Evolutionary conservation across 2,329 filamentous ascomycete genomes (phyloP).

Genomic region (Pestalotiopsis sp.): DNA sequence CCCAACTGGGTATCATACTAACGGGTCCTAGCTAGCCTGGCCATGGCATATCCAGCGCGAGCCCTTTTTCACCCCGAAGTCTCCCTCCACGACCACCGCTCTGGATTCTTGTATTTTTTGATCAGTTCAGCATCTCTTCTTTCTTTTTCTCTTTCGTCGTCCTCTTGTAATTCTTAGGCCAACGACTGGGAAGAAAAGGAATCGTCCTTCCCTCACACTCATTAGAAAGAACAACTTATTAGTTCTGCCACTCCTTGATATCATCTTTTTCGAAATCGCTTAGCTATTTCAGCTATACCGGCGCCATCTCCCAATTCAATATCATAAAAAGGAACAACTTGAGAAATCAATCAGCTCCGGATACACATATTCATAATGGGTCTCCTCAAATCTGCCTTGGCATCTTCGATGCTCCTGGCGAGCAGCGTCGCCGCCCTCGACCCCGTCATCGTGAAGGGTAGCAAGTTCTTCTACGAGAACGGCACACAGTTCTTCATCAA

Average conservation of each 20-base stretch:
- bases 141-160: background rate
- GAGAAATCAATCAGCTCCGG: background rate
- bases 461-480: slow-evolving; percentile 69
- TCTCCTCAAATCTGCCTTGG: slow-evolving; percentile 27
- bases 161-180: slow-evolving; percentile 6
- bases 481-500: slow-evolving; percentile 59
- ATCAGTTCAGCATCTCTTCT: slow-evolving; percentile 8
- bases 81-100: background rate
- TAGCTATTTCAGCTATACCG: background rate
- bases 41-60: background rate
- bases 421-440: slow-evolving; percentile 26
- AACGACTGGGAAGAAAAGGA: slow-evolving; percentile 3
- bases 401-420: slow-evolving; percentile 28
- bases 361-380: slow-evolving; percentile 23
- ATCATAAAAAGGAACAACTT: background rate
- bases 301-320: background rate
- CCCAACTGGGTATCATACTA: background rate
- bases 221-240: slow-evolving; percentile 1
- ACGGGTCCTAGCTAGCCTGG: background rate
- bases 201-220: slow-evolving; percentile 5
- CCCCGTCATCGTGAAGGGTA: slow-evolving; percentile 33
- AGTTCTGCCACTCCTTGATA: slow-evolving; percentile 6
- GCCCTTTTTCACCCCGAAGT: background rate
- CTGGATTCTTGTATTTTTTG: slow-evolving; percentile 6
- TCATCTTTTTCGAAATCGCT: background rate